phyloP scores from a whole-genome alignment of 2,329 filamentous ascomycete genomes.

The Fusarium lyarnte region DNA sequence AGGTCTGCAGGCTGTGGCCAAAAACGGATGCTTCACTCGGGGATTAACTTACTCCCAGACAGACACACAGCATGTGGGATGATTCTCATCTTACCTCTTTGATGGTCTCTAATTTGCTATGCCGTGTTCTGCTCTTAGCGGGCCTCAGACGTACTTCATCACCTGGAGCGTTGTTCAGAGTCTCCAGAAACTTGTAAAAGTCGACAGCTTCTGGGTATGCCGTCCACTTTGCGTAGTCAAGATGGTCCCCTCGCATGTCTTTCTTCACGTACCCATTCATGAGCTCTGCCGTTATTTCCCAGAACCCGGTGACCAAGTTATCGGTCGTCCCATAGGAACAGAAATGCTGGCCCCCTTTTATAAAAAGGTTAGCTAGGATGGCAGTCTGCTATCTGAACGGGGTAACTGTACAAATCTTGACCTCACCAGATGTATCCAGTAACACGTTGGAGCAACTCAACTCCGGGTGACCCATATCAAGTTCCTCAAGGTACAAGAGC shows the following conservation, averaged over 20 bases:
- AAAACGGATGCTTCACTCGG: not conserved
- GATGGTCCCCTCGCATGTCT: not conserved
- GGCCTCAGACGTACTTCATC: not conserved
- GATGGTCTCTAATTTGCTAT: not conserved
- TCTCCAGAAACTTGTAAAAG: not conserved
- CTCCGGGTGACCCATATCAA: not conserved
- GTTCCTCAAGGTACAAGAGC: not conserved
- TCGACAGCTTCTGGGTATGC: not conserved
- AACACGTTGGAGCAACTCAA: not conserved
- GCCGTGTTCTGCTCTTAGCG: not conserved
- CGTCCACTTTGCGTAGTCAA: not conserved
- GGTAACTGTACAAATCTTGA: not conserved
- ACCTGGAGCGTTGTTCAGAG: not conserved
- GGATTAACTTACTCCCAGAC: no score
- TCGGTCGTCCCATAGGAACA: not conserved
- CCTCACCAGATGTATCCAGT: not conserved
- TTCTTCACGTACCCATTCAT: not conserved
- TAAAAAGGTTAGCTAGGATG: not conserved
- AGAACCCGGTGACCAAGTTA: not conserved
- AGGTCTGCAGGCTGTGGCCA: not conserved
- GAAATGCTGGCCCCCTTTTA: slow-evolving; percentile 1
- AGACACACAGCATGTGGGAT: no score
- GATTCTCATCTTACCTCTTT: not conserved
- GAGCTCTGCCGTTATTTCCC: not conserved
- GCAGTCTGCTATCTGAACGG: not conserved